phyloP scores from a whole-genome alignment of 129 eudicot species.

The Apium graveolens region DNA sequence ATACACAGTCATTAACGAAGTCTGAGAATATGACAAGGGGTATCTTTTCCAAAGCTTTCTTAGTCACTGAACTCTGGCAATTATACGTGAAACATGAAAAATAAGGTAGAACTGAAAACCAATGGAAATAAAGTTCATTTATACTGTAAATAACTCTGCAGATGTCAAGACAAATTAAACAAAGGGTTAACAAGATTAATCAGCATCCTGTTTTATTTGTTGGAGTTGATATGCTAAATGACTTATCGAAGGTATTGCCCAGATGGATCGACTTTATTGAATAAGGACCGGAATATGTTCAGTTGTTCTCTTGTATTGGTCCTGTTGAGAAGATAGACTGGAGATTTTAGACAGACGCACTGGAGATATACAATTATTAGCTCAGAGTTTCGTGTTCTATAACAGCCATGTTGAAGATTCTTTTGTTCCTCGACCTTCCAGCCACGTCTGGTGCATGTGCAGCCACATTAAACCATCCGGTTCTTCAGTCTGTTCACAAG shows the following conservation, averaged over 20 bases:
- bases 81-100: background rate
- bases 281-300: background rate
- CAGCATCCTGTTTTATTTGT: background rate
- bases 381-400: background rate
- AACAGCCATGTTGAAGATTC: conserved; percentile 11
- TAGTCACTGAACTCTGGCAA: background rate
- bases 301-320: background rate
- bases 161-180: background rate
- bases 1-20: no score
- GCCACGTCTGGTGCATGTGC: conserved; percentile 19
- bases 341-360: background rate
- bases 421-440: conserved; percentile 6
- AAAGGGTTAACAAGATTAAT: background rate
- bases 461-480: conserved; percentile 11
- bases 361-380: background rate
- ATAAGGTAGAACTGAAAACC: background rate
- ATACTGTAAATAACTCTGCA: no score
- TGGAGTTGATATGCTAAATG: background rate
- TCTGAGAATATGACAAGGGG: no score
- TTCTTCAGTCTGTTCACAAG: conserved; percentile 1
- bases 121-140: background rate
- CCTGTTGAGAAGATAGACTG: background rate
- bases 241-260: background rate
- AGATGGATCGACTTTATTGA: background rate
- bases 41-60: no score